A percentile compares a stretch with the other conserved stretches of the same genome.
These are phyloP conservation scores for Talaromyces amestolkiae DNA, from an alignment of 2,329 filamentous ascomycete genomes.

Conservation along the genomic window DNA sequence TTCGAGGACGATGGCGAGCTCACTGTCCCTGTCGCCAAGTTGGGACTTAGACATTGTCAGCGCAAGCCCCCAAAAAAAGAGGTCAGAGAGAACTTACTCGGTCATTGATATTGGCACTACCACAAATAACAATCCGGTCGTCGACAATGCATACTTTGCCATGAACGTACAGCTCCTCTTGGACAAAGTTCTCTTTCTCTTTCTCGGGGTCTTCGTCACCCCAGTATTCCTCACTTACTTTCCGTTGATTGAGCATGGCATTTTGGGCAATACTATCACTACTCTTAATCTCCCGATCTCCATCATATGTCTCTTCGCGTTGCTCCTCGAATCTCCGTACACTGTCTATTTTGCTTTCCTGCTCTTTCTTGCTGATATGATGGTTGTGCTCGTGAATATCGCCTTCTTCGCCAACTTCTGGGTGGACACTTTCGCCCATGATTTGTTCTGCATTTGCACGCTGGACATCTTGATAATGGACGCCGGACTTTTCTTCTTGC, in stretches of 20 bases:
- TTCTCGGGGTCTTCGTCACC: slow-evolving; percentile 74
- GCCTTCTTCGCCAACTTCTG: slow-evolving; percentile 44
- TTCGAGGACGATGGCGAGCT: slow-evolving; percentile 86
- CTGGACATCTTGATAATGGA: slow-evolving; percentile 69
- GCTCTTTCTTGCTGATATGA: slow-evolving; percentile 26
- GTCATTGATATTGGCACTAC: slow-evolving; percentile 69
- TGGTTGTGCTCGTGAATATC: slow-evolving; percentile 39
- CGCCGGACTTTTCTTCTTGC: slow-evolving; percentile 72
- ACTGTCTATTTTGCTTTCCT: slow-evolving; percentile 37
- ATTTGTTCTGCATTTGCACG: slow-evolving; percentile 82
- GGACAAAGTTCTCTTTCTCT: slow-evolving; percentile 85
- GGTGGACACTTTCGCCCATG: slow-evolving; percentile 70
- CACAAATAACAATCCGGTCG: slow-evolving; percentile 75
- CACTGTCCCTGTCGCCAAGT: slow-evolving; percentile 78
- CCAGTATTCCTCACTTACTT: slow-evolving; percentile 61
- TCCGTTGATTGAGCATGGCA: slow-evolving; percentile 70
- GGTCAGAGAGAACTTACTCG: slow-evolving; percentile 40
- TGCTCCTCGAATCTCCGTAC: slow-evolving; percentile 48
- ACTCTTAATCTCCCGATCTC: slow-evolving; percentile 28
- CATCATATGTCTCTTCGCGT: slow-evolving; percentile 35
- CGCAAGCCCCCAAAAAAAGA: background rate
- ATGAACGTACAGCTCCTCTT: slow-evolving; percentile 95
- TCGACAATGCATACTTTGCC: slow-evolving; percentile 82
- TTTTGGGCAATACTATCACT: slow-evolving; percentile 68
- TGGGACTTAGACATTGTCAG: slow-evolving; percentile 60